Percentiles rank a stretch among this genome's conserved stretches.
phyloP scores from a whole-genome alignment of 2,329 filamentous ascomycete species.

The Leptographium lundbergii region DNA sequence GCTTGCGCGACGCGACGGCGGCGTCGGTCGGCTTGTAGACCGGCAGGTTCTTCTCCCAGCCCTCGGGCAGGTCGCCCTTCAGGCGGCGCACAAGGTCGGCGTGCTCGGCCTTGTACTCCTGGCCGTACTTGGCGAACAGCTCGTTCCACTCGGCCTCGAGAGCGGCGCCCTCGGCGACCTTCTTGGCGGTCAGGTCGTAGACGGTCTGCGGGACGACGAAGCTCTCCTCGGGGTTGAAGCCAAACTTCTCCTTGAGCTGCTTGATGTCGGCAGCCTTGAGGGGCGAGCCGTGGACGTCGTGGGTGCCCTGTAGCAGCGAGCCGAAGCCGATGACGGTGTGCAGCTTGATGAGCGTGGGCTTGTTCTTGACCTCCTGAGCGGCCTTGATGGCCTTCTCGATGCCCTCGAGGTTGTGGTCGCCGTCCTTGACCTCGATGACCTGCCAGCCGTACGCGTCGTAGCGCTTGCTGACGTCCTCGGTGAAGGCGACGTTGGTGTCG shows the following conservation, averaged over 20 bases:
- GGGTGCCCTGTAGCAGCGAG: constrained; percentile 83
- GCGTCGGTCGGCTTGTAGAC: constrained; percentile 77
- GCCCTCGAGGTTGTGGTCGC: constrained; percentile 73
- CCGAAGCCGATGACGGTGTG: constrained; percentile 96
- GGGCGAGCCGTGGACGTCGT: constrained; percentile 90
- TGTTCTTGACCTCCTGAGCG: constrained; percentile 81
- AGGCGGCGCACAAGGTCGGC: constrained; percentile 73
- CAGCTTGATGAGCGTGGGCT: constrained; percentile 94
- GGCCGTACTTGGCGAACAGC: constrained; percentile 74
- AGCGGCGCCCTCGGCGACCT: constrained; percentile 73
- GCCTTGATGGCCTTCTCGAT: constrained; percentile 84
- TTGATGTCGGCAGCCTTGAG: constrained; percentile 91
- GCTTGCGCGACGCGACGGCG: constrained; percentile 85
- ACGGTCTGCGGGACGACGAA: constrained; percentile 93
- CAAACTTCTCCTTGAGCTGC: constrained; percentile 88
- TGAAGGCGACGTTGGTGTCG: constrained; percentile 92
- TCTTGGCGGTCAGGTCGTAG: constrained; percentile 81
- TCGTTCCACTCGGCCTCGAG: constrained; percentile 92
- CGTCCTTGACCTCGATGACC: constrained; percentile 68
- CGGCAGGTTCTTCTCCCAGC: constrained; percentile 90
- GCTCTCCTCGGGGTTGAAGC: constrained; percentile 86
- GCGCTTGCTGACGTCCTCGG: constrained; percentile 87
- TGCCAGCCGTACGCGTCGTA: constrained; percentile 99
- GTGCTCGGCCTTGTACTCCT: constrained; percentile 65
- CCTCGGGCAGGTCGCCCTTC: constrained; percentile 74